Base-by-base conservation (phyloP, 1,139 yeast species). In the Protomyces inundatus region DNA sequence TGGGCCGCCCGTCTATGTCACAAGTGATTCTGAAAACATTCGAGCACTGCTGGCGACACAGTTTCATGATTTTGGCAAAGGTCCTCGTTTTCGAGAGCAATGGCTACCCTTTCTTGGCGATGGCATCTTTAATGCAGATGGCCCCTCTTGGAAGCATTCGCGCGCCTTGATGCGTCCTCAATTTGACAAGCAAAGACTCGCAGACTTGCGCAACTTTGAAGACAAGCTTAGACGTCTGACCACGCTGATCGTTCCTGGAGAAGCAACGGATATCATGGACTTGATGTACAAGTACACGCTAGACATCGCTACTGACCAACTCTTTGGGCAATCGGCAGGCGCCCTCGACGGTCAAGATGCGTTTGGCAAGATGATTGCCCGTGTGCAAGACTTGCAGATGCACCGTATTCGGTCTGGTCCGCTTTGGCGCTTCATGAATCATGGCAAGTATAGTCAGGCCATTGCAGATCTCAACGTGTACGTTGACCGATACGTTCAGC, bases 131-230 rank as follows among this genome's bases (percentile, higher is more conserved):
- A 82, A 85, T 1, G 75, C 81, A 48, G 83, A 81, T 65, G 84
- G 83, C 9, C 78, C 75, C 48, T 84, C 82, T 4, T 83, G 87
- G 87, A 80, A 81, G 69, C 84, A 82, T 70, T 79, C 84, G 34
- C 75, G 87, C 61, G 80, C 84, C 3, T 75, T 83, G 81, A 77
- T 83, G 70, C 76, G 86, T 65, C 86, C 86, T 0, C 85, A 82
- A 72, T 83, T 83, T 73, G 77, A 82, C 23, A 76, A 84, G 66
- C 84, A 82, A 69, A 84, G 82, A 71, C 79, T 83, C 54, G 78
- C 81, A 12, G 84, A 81, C 67, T 79, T 82, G 54, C 74, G 75
- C 65, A 67, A 77, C 37, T 76, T 83, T 67, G 84, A 81, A 69
- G 78, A 77, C 23, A 84, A 82, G 67, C 69, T 81, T 23, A 77